These are phyloP conservation scores for Cordyceps fumosorosea DNA, from an alignment of 2,329 filamentous ascomycete species.

Conservation along the genomic window DNA sequence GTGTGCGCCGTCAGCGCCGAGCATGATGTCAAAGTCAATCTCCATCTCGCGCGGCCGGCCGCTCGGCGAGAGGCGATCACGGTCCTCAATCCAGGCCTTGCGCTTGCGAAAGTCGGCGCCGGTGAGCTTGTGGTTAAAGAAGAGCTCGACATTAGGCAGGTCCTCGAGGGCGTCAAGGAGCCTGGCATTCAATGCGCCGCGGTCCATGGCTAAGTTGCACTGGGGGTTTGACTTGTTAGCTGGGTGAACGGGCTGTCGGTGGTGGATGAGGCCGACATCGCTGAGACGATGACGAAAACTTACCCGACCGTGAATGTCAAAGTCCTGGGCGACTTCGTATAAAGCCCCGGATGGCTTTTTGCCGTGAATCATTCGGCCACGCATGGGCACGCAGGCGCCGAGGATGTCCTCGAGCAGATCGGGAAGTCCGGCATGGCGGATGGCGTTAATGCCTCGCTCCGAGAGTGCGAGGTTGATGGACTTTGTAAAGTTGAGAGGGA, in stretches of 20 bases:
- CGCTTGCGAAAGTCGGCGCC: slow-evolving; percentile 76
- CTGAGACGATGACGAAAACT: slow-evolving; percentile 20
- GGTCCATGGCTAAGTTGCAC: slow-evolving; percentile 81
- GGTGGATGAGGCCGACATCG: background rate
- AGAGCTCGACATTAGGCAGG: slow-evolving; percentile 82
- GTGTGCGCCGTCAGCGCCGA: slow-evolving; percentile 92
- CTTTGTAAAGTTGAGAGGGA: slow-evolving; percentile 89
- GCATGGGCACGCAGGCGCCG: slow-evolving; percentile 79
- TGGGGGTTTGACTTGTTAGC: slow-evolving; percentile 27
- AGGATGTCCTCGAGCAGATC: slow-evolving; percentile 69
- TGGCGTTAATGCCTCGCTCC: slow-evolving; percentile 85
- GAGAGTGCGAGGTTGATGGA: slow-evolving; percentile 98
- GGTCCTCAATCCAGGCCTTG: slow-evolving; percentile 80
- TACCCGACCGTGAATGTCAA: slow-evolving; percentile 84
- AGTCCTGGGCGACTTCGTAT: slow-evolving; percentile 78
- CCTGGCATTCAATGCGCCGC: slow-evolving; percentile 72
- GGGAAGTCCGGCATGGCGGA: slow-evolving; percentile 61
- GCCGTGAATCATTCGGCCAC: slow-evolving; percentile 93
- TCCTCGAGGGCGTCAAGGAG: slow-evolving; percentile 77
- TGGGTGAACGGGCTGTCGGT: background rate
- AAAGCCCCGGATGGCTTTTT: slow-evolving; percentile 56
- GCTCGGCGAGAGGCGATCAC: slow-evolving; percentile 28
- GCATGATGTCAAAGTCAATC: slow-evolving; percentile 82
- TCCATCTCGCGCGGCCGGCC: slow-evolving; percentile 65
- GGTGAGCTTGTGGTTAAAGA: slow-evolving; percentile 90